Evolutionary conservation across 495 filamentous ascomycete species (phyloP).

Genomic region (Cryomyces minteri): DNA sequence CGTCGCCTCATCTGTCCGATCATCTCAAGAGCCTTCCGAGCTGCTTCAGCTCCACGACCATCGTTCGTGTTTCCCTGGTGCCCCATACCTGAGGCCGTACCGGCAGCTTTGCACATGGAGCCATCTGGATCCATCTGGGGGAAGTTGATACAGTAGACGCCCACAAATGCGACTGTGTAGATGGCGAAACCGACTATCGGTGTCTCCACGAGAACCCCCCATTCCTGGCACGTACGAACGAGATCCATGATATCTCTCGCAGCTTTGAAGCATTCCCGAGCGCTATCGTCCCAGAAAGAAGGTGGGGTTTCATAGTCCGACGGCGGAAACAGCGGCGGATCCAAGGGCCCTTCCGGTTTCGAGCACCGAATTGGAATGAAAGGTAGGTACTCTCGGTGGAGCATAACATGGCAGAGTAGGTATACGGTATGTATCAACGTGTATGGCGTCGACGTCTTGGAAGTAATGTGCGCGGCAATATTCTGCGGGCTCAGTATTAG

Average conservation of each 20-base stretch:
- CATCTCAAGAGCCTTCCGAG: conserved; percentile 32
- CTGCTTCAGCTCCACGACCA: conserved; percentile 14
- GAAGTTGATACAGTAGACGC: conserved; percentile 56
- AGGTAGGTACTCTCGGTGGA: conserved; percentile 67
- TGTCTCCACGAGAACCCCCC: conserved; percentile 54
- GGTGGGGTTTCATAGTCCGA: conserved; percentile 31
- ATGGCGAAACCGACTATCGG: conserved; percentile 65
- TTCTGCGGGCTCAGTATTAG: conserved; percentile 56
- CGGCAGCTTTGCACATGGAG: conserved; percentile 27
- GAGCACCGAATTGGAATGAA: conserved; percentile 58
- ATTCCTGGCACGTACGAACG: conserved; percentile 53
- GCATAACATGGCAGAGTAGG: conserved; percentile 56
- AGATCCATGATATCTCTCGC: conserved; percentile 62
- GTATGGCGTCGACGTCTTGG: conserved; percentile 55
- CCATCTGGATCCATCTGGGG: conserved; percentile 58
- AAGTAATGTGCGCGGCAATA: conserved; percentile 64
- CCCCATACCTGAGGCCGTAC: conserved; percentile 3
- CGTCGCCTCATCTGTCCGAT: conserved; percentile 44
- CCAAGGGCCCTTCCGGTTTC: conserved; percentile 52
- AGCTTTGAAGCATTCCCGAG: conserved; percentile 52
- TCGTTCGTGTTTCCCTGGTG: conserved; percentile 2
- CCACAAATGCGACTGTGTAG: conserved; percentile 58
- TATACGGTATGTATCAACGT: conserved; percentile 63
- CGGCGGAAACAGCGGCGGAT: conserved; percentile 43
- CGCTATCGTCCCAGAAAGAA: conserved; percentile 59